Percentiles rank a stretch among this genome's conserved stretches.
Conservation (phyloP, 176 grass and related monocot species). For the Ananas comosus region DNA sequence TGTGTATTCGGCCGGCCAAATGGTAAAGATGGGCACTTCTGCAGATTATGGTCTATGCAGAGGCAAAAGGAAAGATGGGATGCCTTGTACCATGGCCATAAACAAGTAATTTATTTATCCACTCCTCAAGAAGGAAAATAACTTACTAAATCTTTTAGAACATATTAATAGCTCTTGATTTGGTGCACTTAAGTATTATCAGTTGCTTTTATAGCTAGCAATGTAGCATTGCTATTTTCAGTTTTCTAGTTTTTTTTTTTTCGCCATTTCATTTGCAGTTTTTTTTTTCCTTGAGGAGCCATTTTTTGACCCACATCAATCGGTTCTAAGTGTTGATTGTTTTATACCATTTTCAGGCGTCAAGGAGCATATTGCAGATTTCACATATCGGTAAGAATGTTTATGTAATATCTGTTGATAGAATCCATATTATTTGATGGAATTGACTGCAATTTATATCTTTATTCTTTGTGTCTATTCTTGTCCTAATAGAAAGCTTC, state of each 20-base stretch:
- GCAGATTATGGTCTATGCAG: conserved; percentile 70
- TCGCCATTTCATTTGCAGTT: not conserved
- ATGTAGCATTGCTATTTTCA: not conserved
- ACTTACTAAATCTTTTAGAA: not conserved
- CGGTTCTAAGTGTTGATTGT: not conserved
- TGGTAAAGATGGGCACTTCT: conserved; percentile 72
- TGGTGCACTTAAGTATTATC: too few relatives aligned
- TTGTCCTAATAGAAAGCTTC: conserved; percentile 49
- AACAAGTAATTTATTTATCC: conserved; percentile 47
- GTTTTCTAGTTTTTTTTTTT: not conserved
- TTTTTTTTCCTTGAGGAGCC: not conserved
- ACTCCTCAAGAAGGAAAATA: not conserved
- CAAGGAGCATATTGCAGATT: conserved; percentile 78
- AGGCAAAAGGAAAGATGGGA: conserved; percentile 89
- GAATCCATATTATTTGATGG: not conserved
- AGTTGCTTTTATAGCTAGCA: too few relatives aligned
- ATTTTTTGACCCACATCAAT: not conserved
- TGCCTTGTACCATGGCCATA: conserved; percentile 81
- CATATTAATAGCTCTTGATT: conserved; percentile 8
- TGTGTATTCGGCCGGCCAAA: conserved; percentile 56
- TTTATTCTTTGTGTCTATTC: conserved; percentile 20
- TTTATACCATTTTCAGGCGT: conserved; percentile 36
- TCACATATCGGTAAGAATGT: conserved; percentile 64
- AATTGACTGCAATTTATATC: not conserved
- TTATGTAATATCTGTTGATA: not conserved